These are phyloP conservation scores for Fistulinella cinereoalba DNA, from an alignment of 1,284 basidiomycete species.

Conservation along the genomic window DNA sequence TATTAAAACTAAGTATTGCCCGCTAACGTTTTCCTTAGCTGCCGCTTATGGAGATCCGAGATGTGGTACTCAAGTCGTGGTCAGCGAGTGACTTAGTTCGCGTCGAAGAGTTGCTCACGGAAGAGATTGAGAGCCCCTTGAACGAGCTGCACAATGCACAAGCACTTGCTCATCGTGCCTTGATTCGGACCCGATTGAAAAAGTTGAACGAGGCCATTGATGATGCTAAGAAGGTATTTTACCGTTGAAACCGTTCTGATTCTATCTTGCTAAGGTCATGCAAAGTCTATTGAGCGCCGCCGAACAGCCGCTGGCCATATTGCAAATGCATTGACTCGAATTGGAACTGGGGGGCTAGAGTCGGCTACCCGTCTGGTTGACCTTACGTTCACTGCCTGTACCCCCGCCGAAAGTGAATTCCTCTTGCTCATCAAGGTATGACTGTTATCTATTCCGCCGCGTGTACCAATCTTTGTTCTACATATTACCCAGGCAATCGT, in stretches of 20 bases:
- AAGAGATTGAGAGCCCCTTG: neutral
- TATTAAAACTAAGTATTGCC: neutral
- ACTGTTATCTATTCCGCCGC: neutral
- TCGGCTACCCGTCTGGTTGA: slow-evolving; percentile 1
- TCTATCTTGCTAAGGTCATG: neutral
- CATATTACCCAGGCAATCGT: slow-evolving; percentile 12
- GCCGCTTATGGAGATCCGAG: neutral
- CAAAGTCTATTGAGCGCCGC: slow-evolving; percentile 2
- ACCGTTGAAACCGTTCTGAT: neutral
- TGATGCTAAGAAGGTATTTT: slow-evolving; percentile 1
- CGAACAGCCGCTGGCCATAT: slow-evolving; percentile 2
- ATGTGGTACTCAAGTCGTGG: neutral
- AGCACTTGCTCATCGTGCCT: neutral
- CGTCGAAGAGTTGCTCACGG: slow-evolving; percentile 1
- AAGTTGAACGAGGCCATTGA: neutral
- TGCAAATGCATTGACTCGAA: neutral
- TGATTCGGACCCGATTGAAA: neutral
- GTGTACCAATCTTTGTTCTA: neutral
- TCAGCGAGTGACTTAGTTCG: neutral
- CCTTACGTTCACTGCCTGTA: neutral
- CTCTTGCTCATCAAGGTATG: slow-evolving; percentile 8
- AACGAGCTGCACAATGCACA: neutral
- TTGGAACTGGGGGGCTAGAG: neutral
- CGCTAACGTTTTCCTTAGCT: neutral
- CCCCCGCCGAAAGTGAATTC: neutral